Percentiles rank a stretch among this genome's conserved stretches.
Conservation (phyloP, 257 asterid species). For the Fraxinus pennsylvanica region DNA sequence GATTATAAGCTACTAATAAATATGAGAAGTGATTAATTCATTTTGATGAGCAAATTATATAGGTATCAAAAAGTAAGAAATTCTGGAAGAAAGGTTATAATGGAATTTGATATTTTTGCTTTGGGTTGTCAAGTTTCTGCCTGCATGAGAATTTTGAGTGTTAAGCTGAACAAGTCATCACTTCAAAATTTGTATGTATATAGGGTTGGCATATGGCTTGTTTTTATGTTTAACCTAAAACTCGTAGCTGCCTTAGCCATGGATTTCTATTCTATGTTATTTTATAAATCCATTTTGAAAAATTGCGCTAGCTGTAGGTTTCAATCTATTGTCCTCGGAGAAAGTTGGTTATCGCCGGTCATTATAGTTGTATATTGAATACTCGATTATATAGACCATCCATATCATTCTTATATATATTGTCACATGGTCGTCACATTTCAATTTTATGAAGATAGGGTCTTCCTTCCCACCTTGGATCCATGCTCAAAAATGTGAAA, state of each 20-base stretch:
- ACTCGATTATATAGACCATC: neutral
- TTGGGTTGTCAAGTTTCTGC: slow-evolving; percentile 28
- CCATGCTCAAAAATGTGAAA: too few species aligned
- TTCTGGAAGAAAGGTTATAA: slow-evolving; percentile 11
- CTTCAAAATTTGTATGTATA: neutral
- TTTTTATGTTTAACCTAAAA: neutral
- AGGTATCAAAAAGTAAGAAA: slow-evolving; percentile 29
- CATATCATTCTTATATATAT: too few species aligned
- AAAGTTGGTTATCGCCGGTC: neutral
- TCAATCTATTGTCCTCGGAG: neutral
- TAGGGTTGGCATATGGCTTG: neutral
- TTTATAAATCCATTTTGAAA: neutral
- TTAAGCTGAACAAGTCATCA: neutral
- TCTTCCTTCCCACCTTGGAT: too few species aligned
- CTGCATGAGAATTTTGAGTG: neutral
- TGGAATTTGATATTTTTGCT: slow-evolving; percentile 25
- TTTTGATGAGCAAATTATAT: slow-evolving; percentile 35
- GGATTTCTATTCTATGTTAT: neutral
- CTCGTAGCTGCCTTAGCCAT: neutral
- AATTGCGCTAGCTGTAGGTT: neutral
- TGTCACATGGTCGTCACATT: too few species aligned
- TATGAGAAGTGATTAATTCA: neutral
- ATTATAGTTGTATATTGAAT: neutral
- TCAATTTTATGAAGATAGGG: too few species aligned
- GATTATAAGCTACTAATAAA: slow-evolving; percentile 5